Base-by-base conservation (phyloP, 2,329 filamentous ascomycete species). In the Diplodia seriata region DNA sequence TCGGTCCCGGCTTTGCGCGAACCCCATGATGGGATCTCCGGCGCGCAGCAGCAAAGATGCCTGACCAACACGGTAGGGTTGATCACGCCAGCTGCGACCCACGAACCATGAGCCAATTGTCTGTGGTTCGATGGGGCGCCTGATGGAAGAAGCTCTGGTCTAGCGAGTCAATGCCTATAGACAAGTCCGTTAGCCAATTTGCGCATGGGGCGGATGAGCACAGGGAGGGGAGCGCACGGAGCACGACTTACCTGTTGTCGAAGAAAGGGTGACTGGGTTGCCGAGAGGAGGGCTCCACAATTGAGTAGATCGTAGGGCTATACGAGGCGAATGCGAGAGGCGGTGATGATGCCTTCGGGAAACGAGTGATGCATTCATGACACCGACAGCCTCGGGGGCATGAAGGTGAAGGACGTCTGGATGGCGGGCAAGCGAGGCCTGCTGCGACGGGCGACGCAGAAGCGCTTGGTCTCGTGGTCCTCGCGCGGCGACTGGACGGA, bases 141-240 rank as follows among this genome's bases (percentile, higher is more conserved):
- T 63, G n/a, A 63, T 62, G 57, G 43, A 62, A 63, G 43, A 63
- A 63, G 59, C 47, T 63, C 59, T 36, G 59, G 23, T 47, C 43
- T 38, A 51, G 59, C 59, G 59, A 63, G 59, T 63, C 59, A 63
- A 63, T 63, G 47, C 43, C 47, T 51, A 26, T 51, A 51, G 31
- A 26, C n/a, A 29, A 12, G 26, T 14, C 12, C 50, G 59, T 63
- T 49, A 63, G 59, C 26, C 59, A 63, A 51, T 38, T 62, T 62
- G 47, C 47, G 59, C 31, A 12, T 23, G 26, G 40, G 43, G 43
- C 26, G 3, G 59, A 63, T 63, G 59, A 5, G 59, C 59, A 33
- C 59, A 36, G 47, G 59, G 59, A 29, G 47, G 59, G 59, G n/a
- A 33, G 40, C 40, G 57, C 57, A 56, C 49, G 36, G 50, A 23